A percentile compares a stretch with the other conserved stretches of the same genome.
Conservation (phyloP, 2,329 filamentous ascomycete genomes). For the Aspergillus sp. region DNA sequence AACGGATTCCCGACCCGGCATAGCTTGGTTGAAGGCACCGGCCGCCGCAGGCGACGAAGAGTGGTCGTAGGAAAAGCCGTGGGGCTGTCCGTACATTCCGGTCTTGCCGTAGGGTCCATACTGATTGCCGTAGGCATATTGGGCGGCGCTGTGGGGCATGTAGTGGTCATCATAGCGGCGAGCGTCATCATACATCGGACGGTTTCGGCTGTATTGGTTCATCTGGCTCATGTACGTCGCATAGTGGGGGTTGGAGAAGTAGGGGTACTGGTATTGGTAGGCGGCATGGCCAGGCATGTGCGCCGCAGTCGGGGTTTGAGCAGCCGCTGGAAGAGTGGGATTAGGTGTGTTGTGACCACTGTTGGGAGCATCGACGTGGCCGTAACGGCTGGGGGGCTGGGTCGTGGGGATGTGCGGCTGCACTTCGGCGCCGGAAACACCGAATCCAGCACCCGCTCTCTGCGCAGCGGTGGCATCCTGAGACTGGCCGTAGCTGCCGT, state of each 20-base stretch:
- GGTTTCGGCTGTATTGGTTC: conserved; percentile 48
- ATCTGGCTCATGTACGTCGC: conserved; percentile 60
- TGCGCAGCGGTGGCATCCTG: conserved; percentile 72
- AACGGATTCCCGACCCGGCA: conserved; percentile 54
- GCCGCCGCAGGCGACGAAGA: conserved; percentile 63
- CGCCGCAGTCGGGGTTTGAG: conserved; percentile 55
- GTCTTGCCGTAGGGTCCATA: conserved; percentile 56
- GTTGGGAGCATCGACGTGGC: conserved; percentile 69
- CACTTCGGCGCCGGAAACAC: conserved; percentile 59
- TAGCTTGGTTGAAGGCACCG: conserved; percentile 43
- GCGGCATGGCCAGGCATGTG: conserved; percentile 53
- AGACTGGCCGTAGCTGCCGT: conserved; percentile 62
- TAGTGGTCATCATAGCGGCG: conserved; percentile 51
- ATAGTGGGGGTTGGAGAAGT: conserved; percentile 63
- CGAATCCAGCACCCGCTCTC: conserved; percentile 76
- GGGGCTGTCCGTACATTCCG: conserved; percentile 64
- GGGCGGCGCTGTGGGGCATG: conserved; percentile 46
- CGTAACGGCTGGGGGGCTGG: conserved; percentile 75
- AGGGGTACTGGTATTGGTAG: conserved; percentile 59
- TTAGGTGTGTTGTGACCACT: conserved; percentile 91
- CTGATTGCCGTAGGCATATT: conserved; percentile 56
- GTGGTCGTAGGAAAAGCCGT: conserved; percentile 65
- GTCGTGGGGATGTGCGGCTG: conserved; percentile 59
- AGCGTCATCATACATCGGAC: conserved; percentile 51
- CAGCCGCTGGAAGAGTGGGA: conserved; percentile 62